Base-by-base conservation (phyloP, 306 rosid genomes). In the Medicago lupulina region DNA sequence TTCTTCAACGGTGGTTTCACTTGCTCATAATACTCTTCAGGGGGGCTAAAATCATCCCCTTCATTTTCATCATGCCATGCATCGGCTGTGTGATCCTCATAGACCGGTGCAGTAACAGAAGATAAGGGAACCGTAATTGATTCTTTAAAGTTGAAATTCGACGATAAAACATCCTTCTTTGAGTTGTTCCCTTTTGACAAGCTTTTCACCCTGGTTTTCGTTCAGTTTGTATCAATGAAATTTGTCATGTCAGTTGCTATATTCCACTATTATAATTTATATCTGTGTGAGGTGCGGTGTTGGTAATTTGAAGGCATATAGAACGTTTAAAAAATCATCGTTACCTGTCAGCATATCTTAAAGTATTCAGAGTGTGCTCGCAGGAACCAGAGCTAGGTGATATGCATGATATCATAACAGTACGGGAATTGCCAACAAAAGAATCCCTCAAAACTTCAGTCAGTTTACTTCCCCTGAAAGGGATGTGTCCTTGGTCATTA, bases 371-470 rank as follows among this genome's bases (percentile, higher is more conserved):
- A 59, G 99, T 96, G 84, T 96, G 99, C 80, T 96, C 99, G 12
- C 97, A 90, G 47, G 98, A 96, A 71, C 99, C 97, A 1, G 98
- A 86, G 90, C 99, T 90, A 67, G 99, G 99, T 8, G 99, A 96
- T 82, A 96, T 96, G 82, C 99, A 96, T 9, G 99, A 96, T 80
- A 96, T 83, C 99, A 96, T 96, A 75, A 96, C 99, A 50, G 99
- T 96, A 66, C 99, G 97, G 11, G 99, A 96, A 68, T 92, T 79
- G 18, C 99, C 99, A 51, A 96, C 92, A 79, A 96, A 96, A 65
- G 99, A 96, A 81, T 96, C 99, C 84, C 99, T 91, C 82, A 96
- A 85, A 83, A 96, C 99, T 87, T 96, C 99, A 4, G 99, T 96
- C 77, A 96, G 75, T 84, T 96, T 96, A 75, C 99, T 96, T 76